Base-by-base conservation (phyloP, 2,329 filamentous ascomycete genomes). In the Capronia coronata region DNA sequence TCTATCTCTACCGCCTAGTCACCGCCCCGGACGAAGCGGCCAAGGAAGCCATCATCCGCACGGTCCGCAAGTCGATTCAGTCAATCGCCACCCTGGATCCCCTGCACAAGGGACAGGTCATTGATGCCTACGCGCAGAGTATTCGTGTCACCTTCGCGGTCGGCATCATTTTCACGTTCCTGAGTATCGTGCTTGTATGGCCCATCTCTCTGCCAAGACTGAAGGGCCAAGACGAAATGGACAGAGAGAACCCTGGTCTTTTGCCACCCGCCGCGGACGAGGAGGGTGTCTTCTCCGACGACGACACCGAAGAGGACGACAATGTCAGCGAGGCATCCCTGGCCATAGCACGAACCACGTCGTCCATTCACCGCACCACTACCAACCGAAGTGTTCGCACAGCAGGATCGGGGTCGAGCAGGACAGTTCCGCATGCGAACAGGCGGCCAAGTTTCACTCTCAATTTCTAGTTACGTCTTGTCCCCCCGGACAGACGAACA, bases 61-160 rank as follows among this genome's bases (percentile, higher is more conserved):
- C 43, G 1, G 59, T 53, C 10, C 41, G 59, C 5, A 48, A 55
- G 32, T 57, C 55, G 2, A 52, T 61, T 27, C 23, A 41, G 10
- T 43, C 53, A 2, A 57, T 61, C 38, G 21, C 42, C 6, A 8
- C 41, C 25, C 47, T 60, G 10, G 53, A 55, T 29, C 48, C 49
- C 13, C 25, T 46, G 23, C 52, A 59, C 43, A 55, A 53, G 42
- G 25, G 22, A 25, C 56, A 60, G 47, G 57, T 60, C 21, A 59
- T 61, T 29, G 23, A 49, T 7, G 57, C 59, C 11, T 61, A 59
- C 34, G 46, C 57, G n/a, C 32, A 18, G 11, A 52, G 58, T 21
- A 42, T 61, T 22, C 43, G 54, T 8, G 35, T 54, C 9, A 60
- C 59, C 10, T 60, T 61, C 35, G 11, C 47, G 21, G 14, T 25